Evolutionary conservation across 768 basidiomycete species (phyloP).

Genomic region (Podaxis carcinomalis): DNA sequence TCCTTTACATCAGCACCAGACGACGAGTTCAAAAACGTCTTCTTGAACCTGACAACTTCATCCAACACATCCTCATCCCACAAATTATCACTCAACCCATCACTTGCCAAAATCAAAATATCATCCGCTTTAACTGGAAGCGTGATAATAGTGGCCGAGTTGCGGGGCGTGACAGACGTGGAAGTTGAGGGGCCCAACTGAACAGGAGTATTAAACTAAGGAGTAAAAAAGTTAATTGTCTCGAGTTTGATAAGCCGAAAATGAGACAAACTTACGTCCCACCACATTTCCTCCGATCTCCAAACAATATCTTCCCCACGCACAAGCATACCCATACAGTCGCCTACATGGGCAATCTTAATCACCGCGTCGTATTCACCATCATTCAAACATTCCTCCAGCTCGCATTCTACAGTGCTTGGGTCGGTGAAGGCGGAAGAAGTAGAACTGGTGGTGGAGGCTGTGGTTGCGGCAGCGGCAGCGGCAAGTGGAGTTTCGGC

Average conservation of each 20-base stretch:
- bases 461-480: background rate
- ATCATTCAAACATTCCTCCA: background rate
- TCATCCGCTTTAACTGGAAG: slow-evolving; percentile 69
- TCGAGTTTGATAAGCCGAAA: background rate
- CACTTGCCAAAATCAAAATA: slow-evolving; percentile 76
- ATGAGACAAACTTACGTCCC: slow-evolving; percentile 50
- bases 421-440: background rate
- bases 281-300: slow-evolving; percentile 93
- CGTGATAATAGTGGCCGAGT: slow-evolving; percentile 60
- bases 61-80: slow-evolving; percentile 89
- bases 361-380: slow-evolving; percentile 52
- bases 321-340: slow-evolving; percentile 85
- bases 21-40: slow-evolving; percentile 9
- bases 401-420: slow-evolving; percentile 3
- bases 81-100: slow-evolving; percentile 82
- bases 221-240: background rate
- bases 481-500: slow-evolving; percentile 2
- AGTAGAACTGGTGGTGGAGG: slow-evolving; percentile 4
- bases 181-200: slow-evolving; percentile 36
- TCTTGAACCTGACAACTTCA: slow-evolving; percentile 62
- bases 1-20: background rate
- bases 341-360: slow-evolving; percentile 80
- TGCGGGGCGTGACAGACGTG: slow-evolving; percentile 28
- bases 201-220: slow-evolving; percentile 41
- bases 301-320: slow-evolving; percentile 76